These are phyloP conservation scores for Cucumis melo DNA, from an alignment of 306 rosid species.

Conservation along the genomic window DNA sequence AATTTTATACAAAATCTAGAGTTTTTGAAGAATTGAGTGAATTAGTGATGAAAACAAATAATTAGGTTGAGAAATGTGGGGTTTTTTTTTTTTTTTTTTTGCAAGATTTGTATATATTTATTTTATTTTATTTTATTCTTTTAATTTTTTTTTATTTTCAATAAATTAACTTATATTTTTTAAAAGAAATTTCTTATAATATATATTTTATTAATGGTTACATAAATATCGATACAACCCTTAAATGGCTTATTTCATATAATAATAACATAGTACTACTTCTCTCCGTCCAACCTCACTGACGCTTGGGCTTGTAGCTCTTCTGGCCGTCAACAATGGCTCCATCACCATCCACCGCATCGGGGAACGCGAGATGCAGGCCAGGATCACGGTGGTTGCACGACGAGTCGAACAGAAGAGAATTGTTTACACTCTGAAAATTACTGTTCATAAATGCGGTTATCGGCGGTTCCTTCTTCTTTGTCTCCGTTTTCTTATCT, in stretches of 20 bases:
- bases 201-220: neutral
- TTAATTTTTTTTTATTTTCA: too few relatives aligned
- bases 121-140: too few relatives aligned
- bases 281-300: neutral
- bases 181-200: neutral
- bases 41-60: too few relatives aligned
- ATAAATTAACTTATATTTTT: too few relatives aligned
- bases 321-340: conserved; percentile 14
- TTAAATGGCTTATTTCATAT: neutral
- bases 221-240: neutral
- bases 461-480: conserved; percentile 19
- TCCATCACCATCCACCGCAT: conserved; percentile 32
- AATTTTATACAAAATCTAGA: too few relatives aligned
- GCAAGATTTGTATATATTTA: too few relatives aligned
- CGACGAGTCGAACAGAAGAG: conserved; percentile 30
- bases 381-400: conserved; percentile 55
- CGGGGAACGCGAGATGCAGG: conserved; percentile 29
- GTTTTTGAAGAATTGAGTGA: too few relatives aligned
- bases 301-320: neutral
- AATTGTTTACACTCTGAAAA: conserved; percentile 66
- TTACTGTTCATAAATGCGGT: conserved; percentile 44
- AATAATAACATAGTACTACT: neutral
- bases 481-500: neutral
- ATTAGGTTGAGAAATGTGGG: too few relatives aligned
- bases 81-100: too few relatives aligned